Evolutionary conservation across 2,329 filamentous ascomycete species (phyloP).

Genomic region (Xylariomycetidae sp.): DNA sequence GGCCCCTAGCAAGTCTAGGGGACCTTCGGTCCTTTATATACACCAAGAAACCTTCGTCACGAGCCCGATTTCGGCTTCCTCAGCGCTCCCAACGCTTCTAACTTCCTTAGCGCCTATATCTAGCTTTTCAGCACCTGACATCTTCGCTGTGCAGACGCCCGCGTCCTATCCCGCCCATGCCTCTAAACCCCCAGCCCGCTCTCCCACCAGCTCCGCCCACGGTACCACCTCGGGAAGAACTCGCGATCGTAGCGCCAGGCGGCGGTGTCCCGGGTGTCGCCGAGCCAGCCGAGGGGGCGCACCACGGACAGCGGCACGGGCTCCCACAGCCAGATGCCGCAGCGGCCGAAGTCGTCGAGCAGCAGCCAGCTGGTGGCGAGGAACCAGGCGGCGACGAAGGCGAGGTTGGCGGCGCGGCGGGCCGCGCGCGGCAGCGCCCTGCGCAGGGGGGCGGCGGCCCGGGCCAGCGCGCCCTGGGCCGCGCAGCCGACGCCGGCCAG

Average conservation of each 20-base stretch:
- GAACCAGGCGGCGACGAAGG: slow-evolving; percentile 62
- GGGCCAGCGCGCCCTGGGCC: slow-evolving; percentile 46
- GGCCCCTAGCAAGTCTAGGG: no score
- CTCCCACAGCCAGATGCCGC: slow-evolving; percentile 75
- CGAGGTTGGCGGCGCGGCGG: slow-evolving; percentile 51
- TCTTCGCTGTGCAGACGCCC: no score
- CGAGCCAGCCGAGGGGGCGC: no score
- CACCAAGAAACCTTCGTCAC: no score
- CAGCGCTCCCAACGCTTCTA: no score
- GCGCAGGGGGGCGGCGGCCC: slow-evolving; percentile 3
- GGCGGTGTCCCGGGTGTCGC: no score
- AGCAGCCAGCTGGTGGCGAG: slow-evolving; percentile 58
- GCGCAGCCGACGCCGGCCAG: slow-evolving; percentile 61
- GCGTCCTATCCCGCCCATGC: neutral
- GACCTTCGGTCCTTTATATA: no score
- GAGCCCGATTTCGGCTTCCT: no score
- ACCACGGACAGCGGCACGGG: slow-evolving; percentile 72
- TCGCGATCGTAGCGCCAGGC: slow-evolving; percentile 61
- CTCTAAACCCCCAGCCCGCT: slow-evolving; percentile 31
- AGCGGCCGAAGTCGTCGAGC: slow-evolving; percentile 68
- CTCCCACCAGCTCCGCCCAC: slow-evolving; percentile 52
- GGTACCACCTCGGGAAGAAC: slow-evolving; percentile 49
- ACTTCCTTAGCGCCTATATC: no score
- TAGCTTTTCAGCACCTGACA: no score
- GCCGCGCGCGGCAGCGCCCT: slow-evolving; percentile 36